These are phyloP conservation scores for Hamamelis virginiana DNA, from an alignment of 164 flowering plant species.

Conservation along the genomic window DNA sequence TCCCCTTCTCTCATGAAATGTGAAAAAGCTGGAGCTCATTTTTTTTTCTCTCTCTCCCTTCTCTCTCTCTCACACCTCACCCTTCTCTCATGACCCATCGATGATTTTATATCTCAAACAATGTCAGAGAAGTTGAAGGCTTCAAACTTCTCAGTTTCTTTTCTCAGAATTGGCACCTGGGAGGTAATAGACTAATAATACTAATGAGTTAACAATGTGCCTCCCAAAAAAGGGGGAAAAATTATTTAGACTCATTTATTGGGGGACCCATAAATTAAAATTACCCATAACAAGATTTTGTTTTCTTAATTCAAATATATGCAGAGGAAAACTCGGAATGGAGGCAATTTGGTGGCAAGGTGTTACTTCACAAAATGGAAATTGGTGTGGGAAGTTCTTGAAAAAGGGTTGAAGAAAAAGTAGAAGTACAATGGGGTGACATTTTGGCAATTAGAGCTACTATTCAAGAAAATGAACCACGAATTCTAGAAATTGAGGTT, in stretches of 20 bases:
- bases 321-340: constrained; percentile 30
- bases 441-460: constrained; percentile 32
- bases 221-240: background rate
- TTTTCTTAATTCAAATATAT: background rate
- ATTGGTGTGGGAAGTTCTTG: constrained; percentile 53
- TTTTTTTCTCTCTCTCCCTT: too few relatives aligned
- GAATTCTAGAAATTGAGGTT: constrained; percentile 50
- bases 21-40: too few relatives aligned
- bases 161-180: constrained; percentile 60
- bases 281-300: too few relatives aligned
- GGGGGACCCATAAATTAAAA: background rate
- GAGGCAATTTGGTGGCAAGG: constrained; percentile 44
- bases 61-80: too few relatives aligned
- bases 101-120: background rate
- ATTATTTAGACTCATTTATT: too few relatives aligned
- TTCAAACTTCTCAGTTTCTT: constrained; percentile 40
- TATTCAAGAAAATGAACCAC: constrained; percentile 20
- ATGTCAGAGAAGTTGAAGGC: constrained; percentile 52
- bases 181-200: constrained; percentile 31
- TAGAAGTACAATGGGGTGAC: constrained; percentile 49
- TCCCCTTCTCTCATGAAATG: too few relatives aligned
- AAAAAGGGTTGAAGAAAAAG: constrained; percentile 38
- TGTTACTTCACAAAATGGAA: constrained; percentile 42
- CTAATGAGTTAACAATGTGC: background rate
- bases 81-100: too few relatives aligned